These are phyloP conservation scores for Fagopyrum tataricum DNA, from an alignment of 148 eudicot species.

Conservation along the genomic window DNA sequence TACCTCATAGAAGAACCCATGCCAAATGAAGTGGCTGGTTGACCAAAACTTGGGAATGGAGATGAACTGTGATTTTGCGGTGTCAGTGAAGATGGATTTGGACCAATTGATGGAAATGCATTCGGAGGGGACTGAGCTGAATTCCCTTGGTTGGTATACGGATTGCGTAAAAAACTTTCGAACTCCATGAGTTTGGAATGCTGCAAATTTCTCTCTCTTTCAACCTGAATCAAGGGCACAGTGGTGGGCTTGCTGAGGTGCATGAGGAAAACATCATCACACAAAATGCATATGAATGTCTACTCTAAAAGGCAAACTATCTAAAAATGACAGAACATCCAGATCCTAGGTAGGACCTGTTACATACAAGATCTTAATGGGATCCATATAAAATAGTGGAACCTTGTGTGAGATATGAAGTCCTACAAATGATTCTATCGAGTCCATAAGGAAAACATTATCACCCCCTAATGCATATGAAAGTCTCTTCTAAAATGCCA, in stretches of 20 bases:
- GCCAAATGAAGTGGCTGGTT: constrained; percentile 45
- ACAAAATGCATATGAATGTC: not conserved
- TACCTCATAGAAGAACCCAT: constrained; percentile 41
- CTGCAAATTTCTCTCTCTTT: constrained; percentile 71
- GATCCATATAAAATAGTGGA: no score
- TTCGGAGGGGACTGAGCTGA: constrained; percentile 34
- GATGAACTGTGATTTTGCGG: constrained; percentile 35
- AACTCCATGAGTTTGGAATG: constrained; percentile 63
- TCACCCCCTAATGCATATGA: not conserved
- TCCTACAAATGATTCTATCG: no score
- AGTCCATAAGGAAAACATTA: not conserved
- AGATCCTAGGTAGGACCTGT: no score
- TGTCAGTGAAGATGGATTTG: constrained; percentile 26
- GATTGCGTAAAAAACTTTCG: constrained; percentile 53
- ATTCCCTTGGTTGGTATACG: constrained; percentile 32
- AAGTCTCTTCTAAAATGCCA: not conserved
- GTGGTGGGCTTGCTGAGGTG: not conserved
- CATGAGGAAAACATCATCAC: not conserved
- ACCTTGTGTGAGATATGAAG: no score
- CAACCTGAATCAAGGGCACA: constrained; percentile 43
- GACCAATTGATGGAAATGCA: constrained; percentile 31
- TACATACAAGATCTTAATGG: no score
- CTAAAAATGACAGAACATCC: no score
- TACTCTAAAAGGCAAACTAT: not conserved
- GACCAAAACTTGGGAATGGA: constrained; percentile 55